Base-by-base conservation (phyloP, 495 filamentous ascomycete genomes). In the Diplogelasinospora grovesii region DNA sequence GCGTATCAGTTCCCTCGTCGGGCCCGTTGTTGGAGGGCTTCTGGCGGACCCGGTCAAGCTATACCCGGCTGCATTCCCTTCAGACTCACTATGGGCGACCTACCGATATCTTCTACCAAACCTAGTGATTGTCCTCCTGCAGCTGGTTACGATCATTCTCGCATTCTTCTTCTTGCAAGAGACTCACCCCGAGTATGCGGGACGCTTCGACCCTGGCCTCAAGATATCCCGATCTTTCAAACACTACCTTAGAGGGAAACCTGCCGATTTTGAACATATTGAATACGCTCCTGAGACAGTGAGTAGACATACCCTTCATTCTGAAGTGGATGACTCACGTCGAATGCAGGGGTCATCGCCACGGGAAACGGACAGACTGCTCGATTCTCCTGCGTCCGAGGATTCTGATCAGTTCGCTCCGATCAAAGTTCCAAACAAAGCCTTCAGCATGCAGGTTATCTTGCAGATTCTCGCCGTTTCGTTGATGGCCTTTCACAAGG, bases 401-500 rank as follows among this genome's bases (percentile, higher is more conserved):
- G n/a, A n/a, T n/a, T n/a, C n/a, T n/a, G n/a, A n/a, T n/a, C n/a
- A n/a, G n/a, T n/a, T n/a, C n/a, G n/a, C n/a, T 18, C 11, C 16
- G 8, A 13, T 11, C 8, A 27, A 29, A 15, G n/a, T n/a, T 18
- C 11, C 16, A n/a, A 13, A 9, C 8, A 27, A 29, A 15, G 21
- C 23, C 8, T 46, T 46, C 23, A 46, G 29, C 5, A 3, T n/a
- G 1, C 37, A 41, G 8, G 29, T 41, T 1, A 13, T 46, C 2
- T 19, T 46, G 2, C 31, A 46, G 29, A 41, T 46, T 19, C 20
- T 46, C n/a, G 27, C 37, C 8, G 21, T 46, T 25, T 46, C 37
- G 1, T 9, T 46, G n/a, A 23, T 41, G 11, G 44, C 44, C 29
- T 46, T 36, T 24, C 44, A 46, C 31, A 41, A 46, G 18, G 31